phyloP scores from a whole-genome alignment of 2,329 filamentous ascomycete species.

The Aspergillus awamori region DNA sequence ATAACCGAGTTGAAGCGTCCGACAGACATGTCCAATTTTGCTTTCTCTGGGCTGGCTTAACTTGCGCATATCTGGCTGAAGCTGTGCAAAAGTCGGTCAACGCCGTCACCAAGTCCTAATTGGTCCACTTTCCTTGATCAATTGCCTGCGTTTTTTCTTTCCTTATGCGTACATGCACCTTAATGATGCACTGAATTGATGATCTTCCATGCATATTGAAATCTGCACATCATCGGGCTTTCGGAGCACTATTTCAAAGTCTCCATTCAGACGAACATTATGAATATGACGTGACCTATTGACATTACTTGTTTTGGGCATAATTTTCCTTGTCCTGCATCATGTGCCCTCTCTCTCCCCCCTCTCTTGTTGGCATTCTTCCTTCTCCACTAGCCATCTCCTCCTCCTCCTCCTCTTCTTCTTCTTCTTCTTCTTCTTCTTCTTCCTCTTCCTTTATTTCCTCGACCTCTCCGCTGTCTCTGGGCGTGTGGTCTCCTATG shows the following conservation, averaged over 20 bases:
- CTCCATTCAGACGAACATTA: slow-evolving; percentile 16
- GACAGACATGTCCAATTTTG: slow-evolving; percentile 18
- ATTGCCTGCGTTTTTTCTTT: slow-evolving; percentile 7
- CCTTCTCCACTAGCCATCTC: neutral
- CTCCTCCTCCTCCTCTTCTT: neutral
- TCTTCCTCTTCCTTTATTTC: too few relatives aligned
- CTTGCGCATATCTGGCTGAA: slow-evolving; percentile 9
- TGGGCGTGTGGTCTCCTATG: slow-evolving; percentile 16
- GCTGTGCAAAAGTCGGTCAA: neutral
- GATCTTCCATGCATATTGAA: slow-evolving; percentile 17
- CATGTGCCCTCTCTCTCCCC: neutral
- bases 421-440: too few relatives aligned
- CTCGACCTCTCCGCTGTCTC: slow-evolving; percentile 1
- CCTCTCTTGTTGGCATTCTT: neutral
- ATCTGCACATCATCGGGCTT: slow-evolving; percentile 11
- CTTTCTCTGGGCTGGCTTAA: slow-evolving; percentile 18
- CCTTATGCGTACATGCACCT: neutral
- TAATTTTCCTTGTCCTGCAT: neutral
- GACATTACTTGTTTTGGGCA: slow-evolving; percentile 7
- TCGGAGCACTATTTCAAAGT: slow-evolving; percentile 1
- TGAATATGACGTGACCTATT: slow-evolving; percentile 12
- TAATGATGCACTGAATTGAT: slow-evolving; percentile 21
- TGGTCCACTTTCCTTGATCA: slow-evolving; percentile 15
- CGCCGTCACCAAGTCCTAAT: slow-evolving; percentile 15
- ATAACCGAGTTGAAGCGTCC: slow-evolving; percentile 8